phyloP scores from a whole-genome alignment of 208 protist genomes.

The Acanthamoeba castellanii region DNA sequence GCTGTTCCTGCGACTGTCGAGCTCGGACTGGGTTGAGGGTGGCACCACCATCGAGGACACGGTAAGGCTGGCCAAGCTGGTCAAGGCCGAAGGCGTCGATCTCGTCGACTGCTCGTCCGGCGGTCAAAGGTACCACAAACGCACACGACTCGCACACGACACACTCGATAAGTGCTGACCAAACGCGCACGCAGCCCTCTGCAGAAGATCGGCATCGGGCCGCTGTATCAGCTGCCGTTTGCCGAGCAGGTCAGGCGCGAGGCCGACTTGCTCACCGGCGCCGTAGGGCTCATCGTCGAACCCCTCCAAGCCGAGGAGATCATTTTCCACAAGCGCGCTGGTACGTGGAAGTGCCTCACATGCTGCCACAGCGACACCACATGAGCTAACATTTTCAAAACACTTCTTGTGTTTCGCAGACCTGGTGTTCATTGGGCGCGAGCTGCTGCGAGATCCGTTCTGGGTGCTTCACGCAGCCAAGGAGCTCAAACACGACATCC shows the following conservation, averaged over 20 bases:
- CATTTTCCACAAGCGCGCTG: slow-evolving; percentile 71
- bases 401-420: not conserved
- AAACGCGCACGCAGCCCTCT: not conserved
- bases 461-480: slow-evolving; percentile 78
- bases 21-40: slow-evolving; percentile 71
- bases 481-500: slow-evolving; percentile 73
- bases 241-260: slow-evolving; percentile 72
- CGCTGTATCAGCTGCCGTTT: slow-evolving; percentile 80
- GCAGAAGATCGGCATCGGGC: slow-evolving; percentile 50
- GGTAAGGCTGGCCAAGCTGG: slow-evolving; percentile 64
- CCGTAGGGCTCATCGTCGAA: slow-evolving; percentile 80
- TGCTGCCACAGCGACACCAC: not conserved
- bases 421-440: slow-evolving; percentile 72
- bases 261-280: slow-evolving; percentile 5
- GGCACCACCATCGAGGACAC: slow-evolving; percentile 80
- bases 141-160: not conserved
- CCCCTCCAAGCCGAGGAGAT: slow-evolving; percentile 72
- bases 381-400: not conserved
- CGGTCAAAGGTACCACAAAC: slow-evolving; percentile 59
- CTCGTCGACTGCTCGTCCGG: slow-evolving; percentile 80
- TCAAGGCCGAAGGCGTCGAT: slow-evolving; percentile 78
- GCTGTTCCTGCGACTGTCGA: slow-evolving; percentile 72
- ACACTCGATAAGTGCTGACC: not conserved
- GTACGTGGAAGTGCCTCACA: not conserved
- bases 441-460: slow-evolving; percentile 79